Base-by-base conservation (phyloP, 495 filamentous ascomycete genomes). In the Penicillium verhagenii region DNA sequence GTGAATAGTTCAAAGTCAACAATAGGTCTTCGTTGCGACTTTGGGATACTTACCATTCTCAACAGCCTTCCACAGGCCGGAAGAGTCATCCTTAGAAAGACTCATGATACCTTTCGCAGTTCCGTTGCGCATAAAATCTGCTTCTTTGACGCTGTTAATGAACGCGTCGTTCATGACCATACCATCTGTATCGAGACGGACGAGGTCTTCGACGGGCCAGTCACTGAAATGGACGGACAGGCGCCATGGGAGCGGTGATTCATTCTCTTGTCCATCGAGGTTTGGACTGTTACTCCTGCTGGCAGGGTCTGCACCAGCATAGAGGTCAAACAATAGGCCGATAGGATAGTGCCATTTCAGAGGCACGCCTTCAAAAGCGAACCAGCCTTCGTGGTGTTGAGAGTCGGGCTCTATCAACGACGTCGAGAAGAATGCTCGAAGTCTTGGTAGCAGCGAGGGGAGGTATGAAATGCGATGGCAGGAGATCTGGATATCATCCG, bases 61-160 rank as follows among this genome's bases (percentile, higher is more conserved):
- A 11, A 98, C 87, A 4, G 90, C 81, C 52, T 85, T 83, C 95
- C 95, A 97, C 31, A 99, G 78, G 25, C 83, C 79, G 2, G 87
- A 91, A 1, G 91, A 95, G 63, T 97, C 85, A 26, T 92, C 88
- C 69, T 91, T 92, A 24, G 87, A 91, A 51, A 97, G 72, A 31
- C 83, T 88, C 95, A 97, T 97, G 54, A 97, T 92, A 29, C 85
- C 87, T 66, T 92, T 92, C 2, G 92, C 93, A 11, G 86, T 96
- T 18, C 94, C 92, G 54, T 96, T 92, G 29, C 94, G 84, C 28
- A 96, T 75, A 61, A 91, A 96, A 65, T 96, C 93, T 18, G 94
- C 95, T 79, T 96, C 93, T 70, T 97, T 99, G 54, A 95, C 90
- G 57, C 84, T 88, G 61, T 98, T 96, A 57, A 95, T 90, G 67